Evolutionary conservation across 2,329 filamentous ascomycete genomes (phyloP).

Genomic region (Sclerotinia glacialis): DNA sequence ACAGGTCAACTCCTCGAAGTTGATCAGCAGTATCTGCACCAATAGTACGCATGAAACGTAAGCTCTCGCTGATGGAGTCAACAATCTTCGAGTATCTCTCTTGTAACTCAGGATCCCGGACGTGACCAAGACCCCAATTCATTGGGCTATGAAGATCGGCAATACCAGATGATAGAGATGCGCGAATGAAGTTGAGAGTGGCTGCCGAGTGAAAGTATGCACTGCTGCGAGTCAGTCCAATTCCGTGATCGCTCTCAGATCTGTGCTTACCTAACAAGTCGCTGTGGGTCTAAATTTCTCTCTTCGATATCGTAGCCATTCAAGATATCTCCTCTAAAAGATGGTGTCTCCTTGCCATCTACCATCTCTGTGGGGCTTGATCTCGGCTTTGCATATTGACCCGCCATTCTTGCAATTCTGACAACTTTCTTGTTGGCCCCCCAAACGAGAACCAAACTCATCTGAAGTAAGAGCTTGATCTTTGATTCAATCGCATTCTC

Average conservation of each 20-base stretch:
- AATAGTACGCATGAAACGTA: conserved; percentile 92
- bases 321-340: conserved; percentile 92
- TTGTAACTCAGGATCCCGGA: conserved; percentile 78
- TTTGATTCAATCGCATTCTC: conserved; percentile 89
- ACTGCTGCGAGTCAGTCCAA: conserved; percentile 42
- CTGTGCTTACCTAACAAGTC: conserved; percentile 64
- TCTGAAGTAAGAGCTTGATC: conserved; percentile 93
- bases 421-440: conserved; percentile 79
- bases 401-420: conserved; percentile 91
- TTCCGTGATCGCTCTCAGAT: background rate
- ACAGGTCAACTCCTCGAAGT: conserved; percentile 89
- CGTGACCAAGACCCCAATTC: conserved; percentile 92
- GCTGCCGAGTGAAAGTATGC: conserved; percentile 96
- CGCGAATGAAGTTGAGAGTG: conserved; percentile 89
- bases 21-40: conserved; percentile 82
- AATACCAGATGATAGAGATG: conserved; percentile 79
- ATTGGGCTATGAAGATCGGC: conserved; percentile 91
- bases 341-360: conserved; percentile 76
- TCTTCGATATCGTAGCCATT: conserved; percentile 82
- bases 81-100: conserved; percentile 84
- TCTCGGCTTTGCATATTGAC: conserved; percentile 94
- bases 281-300: conserved; percentile 74
- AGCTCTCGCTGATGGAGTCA: conserved; percentile 79
- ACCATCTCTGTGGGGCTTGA: conserved; percentile 83
- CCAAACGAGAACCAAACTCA: conserved; percentile 95